Evolutionary conservation across 1,284 basidiomycete species (phyloP).

Genomic region (Sporisorium reilianum): DNA sequence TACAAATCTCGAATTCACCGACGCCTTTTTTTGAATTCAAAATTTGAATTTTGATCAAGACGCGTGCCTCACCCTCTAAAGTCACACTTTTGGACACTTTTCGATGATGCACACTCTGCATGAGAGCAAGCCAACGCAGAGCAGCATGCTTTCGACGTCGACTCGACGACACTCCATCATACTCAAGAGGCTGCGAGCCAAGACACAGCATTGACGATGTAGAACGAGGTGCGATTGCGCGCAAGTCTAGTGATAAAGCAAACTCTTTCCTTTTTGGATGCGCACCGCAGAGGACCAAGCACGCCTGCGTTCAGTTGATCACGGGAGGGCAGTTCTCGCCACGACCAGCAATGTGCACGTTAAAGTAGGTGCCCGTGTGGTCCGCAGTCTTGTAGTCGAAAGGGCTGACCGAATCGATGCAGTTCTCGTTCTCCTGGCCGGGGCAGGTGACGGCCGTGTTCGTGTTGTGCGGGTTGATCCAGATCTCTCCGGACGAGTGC

Average conservation of each 20-base stretch:
- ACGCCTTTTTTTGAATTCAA: background rate
- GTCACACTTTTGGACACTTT: conserved; percentile 1
- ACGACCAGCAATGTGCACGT: conserved; percentile 57
- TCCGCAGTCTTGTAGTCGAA: conserved; percentile 44
- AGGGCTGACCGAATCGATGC: conserved; percentile 42
- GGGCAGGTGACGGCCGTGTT: conserved; percentile 52
- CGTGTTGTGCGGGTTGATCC: conserved; percentile 56
- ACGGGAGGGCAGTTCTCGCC: conserved; percentile 51
- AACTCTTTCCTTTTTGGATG: too few relatives aligned
- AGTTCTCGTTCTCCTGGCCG: conserved; percentile 65
- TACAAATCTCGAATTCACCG: background rate
- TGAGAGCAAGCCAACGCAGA: too few relatives aligned
- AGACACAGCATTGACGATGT: too few relatives aligned
- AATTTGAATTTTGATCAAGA: background rate
- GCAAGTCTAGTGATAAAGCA: too few relatives aligned
- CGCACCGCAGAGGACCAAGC: conserved; percentile 21
- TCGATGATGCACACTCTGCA: background rate
- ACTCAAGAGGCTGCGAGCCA: too few relatives aligned
- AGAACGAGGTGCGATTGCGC: too few relatives aligned
- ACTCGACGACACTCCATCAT: too few relatives aligned
- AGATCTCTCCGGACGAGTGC: conserved; percentile 56
- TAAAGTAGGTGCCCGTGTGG: conserved; percentile 62
- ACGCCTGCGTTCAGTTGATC: conserved; percentile 17
- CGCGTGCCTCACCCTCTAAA: conserved; percentile 8
- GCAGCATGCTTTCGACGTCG: background rate